Base-by-base conservation (phyloP, 768 basidiomycete species). In the Lactarius tabidus region DNA sequence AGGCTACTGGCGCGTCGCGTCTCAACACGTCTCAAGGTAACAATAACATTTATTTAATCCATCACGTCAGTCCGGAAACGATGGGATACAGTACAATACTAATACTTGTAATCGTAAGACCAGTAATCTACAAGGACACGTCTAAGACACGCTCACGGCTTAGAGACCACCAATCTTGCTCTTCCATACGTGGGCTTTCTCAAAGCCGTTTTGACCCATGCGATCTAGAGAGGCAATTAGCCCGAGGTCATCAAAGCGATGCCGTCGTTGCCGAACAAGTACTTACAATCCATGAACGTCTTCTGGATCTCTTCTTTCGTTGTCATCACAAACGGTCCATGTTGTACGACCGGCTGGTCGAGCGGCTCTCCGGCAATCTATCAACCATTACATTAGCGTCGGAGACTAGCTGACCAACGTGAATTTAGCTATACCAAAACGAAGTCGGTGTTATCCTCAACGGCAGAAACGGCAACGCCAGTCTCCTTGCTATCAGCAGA, bases 301-400 rank as follows among this genome's bases (percentile, higher is more conserved):
- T 89, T 80, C 71, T 89, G 83, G 39, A 96, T 91, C 71, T 95
- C 94, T 66, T 88, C 84, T 29, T 80, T 79, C 2, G 82, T 85
- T 12, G 90, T 94, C 85, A 95, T 89, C 18, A 96, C 95, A 71
- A 92, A 91, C 8, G 91, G 91, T 5, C 90, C 91, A 68, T 93
- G 87, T 71, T 96, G 95, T 65, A 91, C 82, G 14, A 98, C 91
- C 1, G 85, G 82, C 74, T 98, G 95, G 67, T 95, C 85, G 6
- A 98, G 81, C 17, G 95, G 93, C 76, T 95, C 90, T 20, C 91
- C 95, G 6, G 95, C 87, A 67, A 89, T 81, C 90, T 89, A 65
- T 17, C 18, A 15, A 20, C 20, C 33, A 26, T 7, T 18, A 14
- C 33, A 12, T 58, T n/a, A 66, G 62, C 8, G 45, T 14, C 54